Evolutionary conservation across 2,329 filamentous ascomycete species (phyloP), one percentile per base, ranked within the genome.

Genomic region (Bertia moriformis): DNA sequence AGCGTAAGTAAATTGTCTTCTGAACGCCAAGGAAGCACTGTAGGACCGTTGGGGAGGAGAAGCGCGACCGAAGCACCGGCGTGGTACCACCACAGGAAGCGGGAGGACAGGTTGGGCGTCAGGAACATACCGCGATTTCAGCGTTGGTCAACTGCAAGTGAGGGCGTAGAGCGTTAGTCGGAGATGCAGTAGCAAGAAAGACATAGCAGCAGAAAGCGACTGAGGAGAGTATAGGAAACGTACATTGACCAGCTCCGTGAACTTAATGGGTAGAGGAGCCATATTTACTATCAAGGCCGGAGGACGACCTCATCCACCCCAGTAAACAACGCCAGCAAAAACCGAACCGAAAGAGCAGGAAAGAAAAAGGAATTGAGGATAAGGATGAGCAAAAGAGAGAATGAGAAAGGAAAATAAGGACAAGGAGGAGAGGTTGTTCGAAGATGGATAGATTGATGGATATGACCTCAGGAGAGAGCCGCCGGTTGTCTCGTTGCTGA

Each of bases 181-280:
- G 85, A 52, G 58, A 59, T 48, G 58, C 50, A 44, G 60, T 63
- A 45, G 66, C 60, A 46, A 63, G 61, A 44, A 66, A 54, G 49
- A 57, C 62, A 52, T 57, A 55, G 60, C n/a, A n/a, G n/a, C n/a
- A n/a, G n/a, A n/a, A n/a, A n/a, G n/a, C n/a, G n/a, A n/a, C n/a
- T n/a, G n/a, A n/a, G n/a, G n/a, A n/a, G n/a, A n/a, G n/a, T n/a
- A n/a, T n/a, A n/a, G n/a, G n/a, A n/a, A 69, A 66, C 62, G 53
- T 58, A 46, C 63, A 80, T 88, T 83, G 61, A 89, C 73, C 56
- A 89, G 75, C 78, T 93, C 87, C 60, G 82, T 83, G 65, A 94
- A 93, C 70, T 86, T 87, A 67, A 94, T 93, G 56, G 84, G 86
- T 57, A 93, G 70, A 63, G 78, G 73, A 59, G 77, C 73, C 76